phyloP scores from a whole-genome alignment of 768 basidiomycete genomes.

The Rhizopogon rudus region DNA sequence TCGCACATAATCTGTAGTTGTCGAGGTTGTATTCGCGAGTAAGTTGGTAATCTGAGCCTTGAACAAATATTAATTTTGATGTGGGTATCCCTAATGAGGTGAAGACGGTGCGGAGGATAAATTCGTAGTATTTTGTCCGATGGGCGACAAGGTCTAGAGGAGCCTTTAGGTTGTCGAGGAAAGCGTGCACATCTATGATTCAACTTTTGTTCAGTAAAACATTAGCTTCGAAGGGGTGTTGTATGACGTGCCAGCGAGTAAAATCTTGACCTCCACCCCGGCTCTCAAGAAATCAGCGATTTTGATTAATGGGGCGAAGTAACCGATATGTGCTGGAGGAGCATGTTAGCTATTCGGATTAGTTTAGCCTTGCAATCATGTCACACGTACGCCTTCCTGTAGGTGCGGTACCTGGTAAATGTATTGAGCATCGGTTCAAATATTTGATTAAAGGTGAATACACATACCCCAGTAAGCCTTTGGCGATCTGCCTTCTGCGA shows the following conservation, averaged over 20 bases:
- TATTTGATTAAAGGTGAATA: slow-evolving; percentile 11
- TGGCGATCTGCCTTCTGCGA: slow-evolving; percentile 69
- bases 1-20: slow-evolving; percentile 88
- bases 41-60: slow-evolving; percentile 92
- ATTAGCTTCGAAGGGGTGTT: neutral
- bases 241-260: slow-evolving; percentile 61
- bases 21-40: slow-evolving; percentile 90
- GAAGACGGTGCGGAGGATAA: slow-evolving; percentile 78
- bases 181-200: slow-evolving; percentile 82
- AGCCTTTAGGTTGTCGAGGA: slow-evolving; percentile 96
- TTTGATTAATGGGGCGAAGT: slow-evolving; percentile 93
- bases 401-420: slow-evolving; percentile 72
- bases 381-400: slow-evolving; percentile 83
- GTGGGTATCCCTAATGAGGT: slow-evolving; percentile 87
- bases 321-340: slow-evolving; percentile 87
- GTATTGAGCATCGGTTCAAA: slow-evolving; percentile 1
- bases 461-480: slow-evolving; percentile 90
- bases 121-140: slow-evolving; percentile 88
- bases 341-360: neutral
- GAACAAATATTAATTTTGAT: slow-evolving; percentile 75
- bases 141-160: slow-evolving; percentile 87
- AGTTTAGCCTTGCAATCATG: no score
- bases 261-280: slow-evolving; percentile 82
- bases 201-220: neutral
- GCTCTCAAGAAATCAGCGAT: slow-evolving; percentile 94